phyloP scores from a whole-genome alignment of 75 land plant species.

The Selaginella tamariscina region DNA sequence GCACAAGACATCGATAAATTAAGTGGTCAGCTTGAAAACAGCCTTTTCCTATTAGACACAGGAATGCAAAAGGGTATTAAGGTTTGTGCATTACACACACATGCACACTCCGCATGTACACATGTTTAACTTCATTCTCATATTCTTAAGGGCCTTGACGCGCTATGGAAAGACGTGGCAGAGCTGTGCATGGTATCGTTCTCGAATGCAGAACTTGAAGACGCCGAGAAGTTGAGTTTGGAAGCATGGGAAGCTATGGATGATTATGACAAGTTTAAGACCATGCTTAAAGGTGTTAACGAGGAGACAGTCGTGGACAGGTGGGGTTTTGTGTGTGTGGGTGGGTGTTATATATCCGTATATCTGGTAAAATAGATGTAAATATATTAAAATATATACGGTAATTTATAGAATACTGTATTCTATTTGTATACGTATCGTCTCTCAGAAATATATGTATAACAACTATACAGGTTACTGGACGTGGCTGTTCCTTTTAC shows the following conservation, averaged over 20 bases:
- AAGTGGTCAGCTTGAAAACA: constrained; percentile 86
- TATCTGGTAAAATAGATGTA: too few relatives aligned
- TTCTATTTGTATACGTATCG: too few relatives aligned
- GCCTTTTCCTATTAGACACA: constrained; percentile 58
- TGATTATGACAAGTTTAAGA: constrained; percentile 73
- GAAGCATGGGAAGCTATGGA: constrained; percentile 53
- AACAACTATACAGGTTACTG: too few relatives aligned
- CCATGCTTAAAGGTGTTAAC: constrained; percentile 52
- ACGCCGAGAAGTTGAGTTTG: constrained; percentile 31
- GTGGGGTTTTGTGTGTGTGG: too few relatives aligned
- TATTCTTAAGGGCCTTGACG: constrained; percentile 46
- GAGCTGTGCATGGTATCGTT: constrained; percentile 57
- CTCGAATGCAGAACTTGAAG: constrained; percentile 21
- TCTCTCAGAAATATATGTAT: too few relatives aligned
- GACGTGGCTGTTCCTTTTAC: constrained; percentile 70
- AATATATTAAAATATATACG: too few relatives aligned
- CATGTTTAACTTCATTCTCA: too few relatives aligned
- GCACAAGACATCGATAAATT: constrained; percentile 58
- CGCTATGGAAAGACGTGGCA: constrained; percentile 46
- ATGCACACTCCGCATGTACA: too few relatives aligned
- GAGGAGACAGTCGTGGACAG: constrained; percentile 48
- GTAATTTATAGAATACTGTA: too few relatives aligned
- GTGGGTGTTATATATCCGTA: too few relatives aligned
- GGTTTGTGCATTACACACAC: too few relatives aligned
- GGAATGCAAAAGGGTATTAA: constrained; percentile 58